phyloP scores from a whole-genome alignment of 2,329 filamentous ascomycete species.

The Lasiodiplodia gonubiensis region DNA sequence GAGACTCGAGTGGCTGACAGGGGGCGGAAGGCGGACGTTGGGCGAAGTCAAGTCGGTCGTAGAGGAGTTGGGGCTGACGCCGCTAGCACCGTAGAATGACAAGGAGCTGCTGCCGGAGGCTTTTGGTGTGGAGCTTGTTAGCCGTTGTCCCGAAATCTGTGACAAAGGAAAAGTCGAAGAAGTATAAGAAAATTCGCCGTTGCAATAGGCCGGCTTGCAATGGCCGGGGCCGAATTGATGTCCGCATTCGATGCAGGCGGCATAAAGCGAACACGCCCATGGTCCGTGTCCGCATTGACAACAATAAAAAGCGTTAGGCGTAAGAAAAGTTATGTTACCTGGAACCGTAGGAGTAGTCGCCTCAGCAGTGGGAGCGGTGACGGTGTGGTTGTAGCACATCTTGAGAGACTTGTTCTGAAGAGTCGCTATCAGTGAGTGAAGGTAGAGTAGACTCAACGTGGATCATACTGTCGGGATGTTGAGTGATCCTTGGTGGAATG shows the following conservation, averaged over 20 bases:
- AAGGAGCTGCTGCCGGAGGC: neutral
- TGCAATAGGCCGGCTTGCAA: neutral
- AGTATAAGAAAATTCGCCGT: neutral
- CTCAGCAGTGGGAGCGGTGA: neutral
- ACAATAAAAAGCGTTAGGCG: slow-evolving; percentile 19
- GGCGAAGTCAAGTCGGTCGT: neutral
- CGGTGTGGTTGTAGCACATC: neutral
- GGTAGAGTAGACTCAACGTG: neutral
- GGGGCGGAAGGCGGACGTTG: neutral
- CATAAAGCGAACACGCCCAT: neutral
- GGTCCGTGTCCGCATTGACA: slow-evolving; percentile 15
- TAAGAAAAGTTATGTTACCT: slow-evolving; percentile 13
- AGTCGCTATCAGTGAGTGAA: neutral
- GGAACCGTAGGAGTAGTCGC: neutral
- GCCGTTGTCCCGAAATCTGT: neutral
- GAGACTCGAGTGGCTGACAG: neutral
- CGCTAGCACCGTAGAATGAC: neutral
- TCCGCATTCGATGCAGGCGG: slow-evolving; percentile 7
- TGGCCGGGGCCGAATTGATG: slow-evolving; percentile 1
- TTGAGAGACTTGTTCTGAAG: neutral
- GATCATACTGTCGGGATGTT: neutral
- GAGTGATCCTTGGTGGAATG: neutral
- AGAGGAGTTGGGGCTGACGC: neutral
- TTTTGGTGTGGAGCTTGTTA: slow-evolving; percentile 5
- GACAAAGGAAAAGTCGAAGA: neutral